phyloP scores from a whole-genome alignment of 345 rosid genomes.

The Salix udensis region DNA sequence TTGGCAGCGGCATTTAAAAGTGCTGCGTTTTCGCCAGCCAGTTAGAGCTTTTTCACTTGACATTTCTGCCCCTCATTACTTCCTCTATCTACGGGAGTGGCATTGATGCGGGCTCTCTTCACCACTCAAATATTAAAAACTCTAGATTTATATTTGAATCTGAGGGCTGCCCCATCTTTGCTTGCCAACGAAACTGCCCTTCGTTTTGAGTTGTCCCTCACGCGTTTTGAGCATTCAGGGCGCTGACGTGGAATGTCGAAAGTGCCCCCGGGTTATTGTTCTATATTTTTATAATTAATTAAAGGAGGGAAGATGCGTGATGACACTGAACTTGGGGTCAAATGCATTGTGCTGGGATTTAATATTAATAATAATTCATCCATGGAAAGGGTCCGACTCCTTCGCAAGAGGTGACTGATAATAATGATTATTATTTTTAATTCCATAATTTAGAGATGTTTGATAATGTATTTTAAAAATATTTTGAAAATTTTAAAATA shows the following conservation, averaged over 20 bases:
- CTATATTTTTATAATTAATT: too few species aligned
- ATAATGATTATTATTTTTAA: too few species aligned
- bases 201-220: background rate
- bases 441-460: too few species aligned
- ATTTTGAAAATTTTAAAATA: too few species aligned
- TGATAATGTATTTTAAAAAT: too few species aligned
- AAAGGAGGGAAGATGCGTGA: background rate
- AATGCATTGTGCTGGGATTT: background rate
- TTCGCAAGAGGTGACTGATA: too few species aligned
- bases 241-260: background rate
- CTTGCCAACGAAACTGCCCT: conserved; percentile 3
- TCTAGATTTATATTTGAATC: background rate
- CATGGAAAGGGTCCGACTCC: too few species aligned
- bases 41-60: background rate
- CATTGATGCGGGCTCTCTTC: background rate
- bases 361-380: too few species aligned
- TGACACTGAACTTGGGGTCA: background rate
- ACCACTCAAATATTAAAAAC: background rate
- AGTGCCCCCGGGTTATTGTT: background rate
- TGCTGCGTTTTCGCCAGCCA: background rate
- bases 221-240: background rate
- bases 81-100: background rate
- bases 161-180: background rate
- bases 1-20: background rate
- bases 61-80: background rate